phyloP scores from a whole-genome alignment of 352 stramenopile species.

The Phytophthora kernoviae region DNA sequence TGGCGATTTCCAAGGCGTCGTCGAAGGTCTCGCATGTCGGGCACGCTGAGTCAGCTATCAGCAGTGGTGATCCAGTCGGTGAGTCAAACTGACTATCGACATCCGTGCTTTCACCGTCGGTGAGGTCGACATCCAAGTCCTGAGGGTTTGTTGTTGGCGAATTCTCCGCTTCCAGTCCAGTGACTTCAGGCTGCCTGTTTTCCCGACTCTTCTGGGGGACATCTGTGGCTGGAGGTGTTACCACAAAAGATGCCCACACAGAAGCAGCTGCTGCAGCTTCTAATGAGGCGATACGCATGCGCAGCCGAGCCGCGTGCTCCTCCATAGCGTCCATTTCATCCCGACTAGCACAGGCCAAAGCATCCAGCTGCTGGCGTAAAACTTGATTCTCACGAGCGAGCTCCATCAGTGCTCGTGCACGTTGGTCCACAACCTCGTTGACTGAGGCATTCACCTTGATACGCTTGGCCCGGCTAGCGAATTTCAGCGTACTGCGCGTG shows the following conservation, averaged over 20 bases:
- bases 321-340: constrained; percentile 49
- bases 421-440: constrained; percentile 50
- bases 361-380: constrained; percentile 42
- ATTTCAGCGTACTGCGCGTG: constrained; percentile 92
- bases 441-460: constrained; percentile 65
- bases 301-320: constrained; percentile 33
- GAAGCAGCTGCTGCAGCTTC: constrained; percentile 37
- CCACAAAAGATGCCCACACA: constrained; percentile 21
- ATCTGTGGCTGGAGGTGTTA: constrained; percentile 25
- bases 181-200: constrained; percentile 34
- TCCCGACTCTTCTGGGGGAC: constrained; percentile 11
- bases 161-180: constrained; percentile 34
- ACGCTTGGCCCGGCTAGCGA: constrained; percentile 88
- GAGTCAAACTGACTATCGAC: constrained; percentile 29
- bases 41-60: constrained; percentile 24
- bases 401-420: constrained; percentile 35
- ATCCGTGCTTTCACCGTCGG: constrained; percentile 31
- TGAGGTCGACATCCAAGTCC: constrained; percentile 29
- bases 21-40: constrained; percentile 39
- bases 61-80: constrained; percentile 19
- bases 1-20: constrained; percentile 34
- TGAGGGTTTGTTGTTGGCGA: constrained; percentile 28
- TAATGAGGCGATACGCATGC: constrained; percentile 42
- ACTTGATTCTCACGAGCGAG: constrained; percentile 53
- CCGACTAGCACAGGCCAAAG: constrained; percentile 32